Conservation (phyloP, 805 yeast genomes). For the Schwanniomyces yamadae region DNA sequence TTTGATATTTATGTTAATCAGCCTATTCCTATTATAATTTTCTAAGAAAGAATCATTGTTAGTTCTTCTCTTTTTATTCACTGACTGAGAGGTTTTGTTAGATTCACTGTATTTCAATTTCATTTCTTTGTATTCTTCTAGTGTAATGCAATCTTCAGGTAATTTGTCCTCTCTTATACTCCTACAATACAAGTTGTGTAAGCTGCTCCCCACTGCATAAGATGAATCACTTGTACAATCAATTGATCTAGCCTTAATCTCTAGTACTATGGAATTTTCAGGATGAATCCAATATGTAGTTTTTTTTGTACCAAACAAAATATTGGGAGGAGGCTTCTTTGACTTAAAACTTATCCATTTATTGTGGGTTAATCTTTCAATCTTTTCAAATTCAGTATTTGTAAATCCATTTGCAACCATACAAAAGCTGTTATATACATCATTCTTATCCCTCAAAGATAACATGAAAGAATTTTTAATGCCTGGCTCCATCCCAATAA, state of each 20-base stretch:
- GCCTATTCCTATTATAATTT: constrained; percentile 14
- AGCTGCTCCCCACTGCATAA: constrained; percentile 66
- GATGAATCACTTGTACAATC: constrained; percentile 43
- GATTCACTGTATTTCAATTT: constrained; percentile 27
- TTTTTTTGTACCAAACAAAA: constrained; percentile 54
- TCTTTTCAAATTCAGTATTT: constrained; percentile 54
- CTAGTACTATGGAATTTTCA: constrained; percentile 70
- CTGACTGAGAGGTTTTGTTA: constrained; percentile 26
- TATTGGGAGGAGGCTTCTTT: constrained; percentile 38
- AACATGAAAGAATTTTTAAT: constrained; percentile 71
- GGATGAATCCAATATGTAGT: constrained; percentile 86
- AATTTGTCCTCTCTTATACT: constrained; percentile 67
- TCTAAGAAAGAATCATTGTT: constrained; percentile 11
- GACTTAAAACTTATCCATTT: constrained; percentile 55
- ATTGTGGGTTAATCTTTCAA: constrained; percentile 55
- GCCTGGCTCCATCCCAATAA: constrained; percentile 77
- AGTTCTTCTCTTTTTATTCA: constrained; percentile 23
- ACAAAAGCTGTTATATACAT: constrained; percentile 64
- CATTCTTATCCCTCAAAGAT: constrained; percentile 55
- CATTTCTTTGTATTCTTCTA: constrained; percentile 50
- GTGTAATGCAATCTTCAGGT: constrained; percentile 52
- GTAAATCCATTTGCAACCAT: constrained; percentile 84
- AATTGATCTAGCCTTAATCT: constrained; percentile 78
- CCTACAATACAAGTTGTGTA: constrained; percentile 75
- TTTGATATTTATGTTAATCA: constrained; percentile 9